Percentiles rank a stretch among this genome's conserved stretches.
Conservation (phyloP, 2,329 filamentous ascomycete genomes). For the Ophiosphaerella narmari region DNA sequence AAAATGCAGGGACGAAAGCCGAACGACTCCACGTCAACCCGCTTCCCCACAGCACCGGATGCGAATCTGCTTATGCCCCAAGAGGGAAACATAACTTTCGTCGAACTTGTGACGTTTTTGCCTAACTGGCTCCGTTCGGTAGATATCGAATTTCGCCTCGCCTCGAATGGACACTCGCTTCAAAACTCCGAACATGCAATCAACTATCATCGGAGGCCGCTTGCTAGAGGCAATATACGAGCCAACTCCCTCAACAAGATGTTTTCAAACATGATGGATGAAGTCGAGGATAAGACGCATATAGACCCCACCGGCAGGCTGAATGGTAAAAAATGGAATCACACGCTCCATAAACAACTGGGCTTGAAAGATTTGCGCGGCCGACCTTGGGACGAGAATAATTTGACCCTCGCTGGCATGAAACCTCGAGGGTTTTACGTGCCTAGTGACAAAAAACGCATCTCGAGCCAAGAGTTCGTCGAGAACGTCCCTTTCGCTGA, state of each 20-base stretch:
- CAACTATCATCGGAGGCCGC: background rate
- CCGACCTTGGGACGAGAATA: background rate
- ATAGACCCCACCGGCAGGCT: no score
- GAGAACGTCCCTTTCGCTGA: conserved; percentile 3
- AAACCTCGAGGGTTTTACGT: background rate
- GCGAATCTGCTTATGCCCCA: conserved; percentile 1
- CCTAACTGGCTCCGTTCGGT: conserved; percentile 5
- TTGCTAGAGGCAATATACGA: background rate
- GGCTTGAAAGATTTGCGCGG: background rate
- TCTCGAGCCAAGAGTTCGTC: background rate
- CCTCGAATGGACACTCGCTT: conserved; percentile 2
- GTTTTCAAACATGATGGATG: background rate
- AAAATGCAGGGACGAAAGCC: background rate
- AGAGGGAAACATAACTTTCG: conserved; percentile 9
- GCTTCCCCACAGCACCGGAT: background rate
- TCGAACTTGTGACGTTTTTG: conserved; percentile 8
- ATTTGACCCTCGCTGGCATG: background rate
- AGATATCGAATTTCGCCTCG: conserved; percentile 8
- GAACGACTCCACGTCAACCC: background rate
- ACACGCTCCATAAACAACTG: no score
- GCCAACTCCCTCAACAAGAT: conserved; percentile 3
- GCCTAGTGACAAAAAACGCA: no score
- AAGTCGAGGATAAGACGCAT: background rate
- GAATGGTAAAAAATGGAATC: no score
- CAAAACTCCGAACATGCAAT: background rate